A percentile compares a stretch with the other conserved stretches of the same genome.
phyloP scores from a whole-genome alignment of 176 grass and related monocot species.

The Eremochloa ophiuroides region DNA sequence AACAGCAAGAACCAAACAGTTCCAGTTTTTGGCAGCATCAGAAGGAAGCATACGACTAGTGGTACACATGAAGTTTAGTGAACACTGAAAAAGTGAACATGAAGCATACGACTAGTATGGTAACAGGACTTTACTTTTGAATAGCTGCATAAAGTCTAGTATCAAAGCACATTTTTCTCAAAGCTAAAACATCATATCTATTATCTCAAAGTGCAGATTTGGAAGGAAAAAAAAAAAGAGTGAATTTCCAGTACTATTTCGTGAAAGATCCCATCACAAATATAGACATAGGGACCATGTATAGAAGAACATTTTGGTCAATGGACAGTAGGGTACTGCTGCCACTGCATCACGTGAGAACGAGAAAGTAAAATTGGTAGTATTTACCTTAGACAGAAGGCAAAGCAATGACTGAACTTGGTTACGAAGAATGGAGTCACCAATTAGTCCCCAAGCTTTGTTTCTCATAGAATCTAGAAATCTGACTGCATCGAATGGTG shows the following conservation, averaged over 20 bases:
- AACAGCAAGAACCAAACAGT: background rate
- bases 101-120: background rate
- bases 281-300: background rate
- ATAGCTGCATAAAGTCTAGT: background rate
- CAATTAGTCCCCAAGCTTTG: constrained; percentile 72
- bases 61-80: background rate
- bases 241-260: background rate
- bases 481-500: constrained; percentile 44
- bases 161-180: background rate
- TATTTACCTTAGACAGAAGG: constrained; percentile 76
- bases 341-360: background rate
- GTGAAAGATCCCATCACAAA: background rate
- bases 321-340: background rate
- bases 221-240: background rate
- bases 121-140: background rate
- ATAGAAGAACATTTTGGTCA: constrained; percentile 6
- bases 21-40: background rate
- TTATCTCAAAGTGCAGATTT: background rate
- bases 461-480: constrained; percentile 69
- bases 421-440: constrained; percentile 88
- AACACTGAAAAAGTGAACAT: no score
- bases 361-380: background rate
- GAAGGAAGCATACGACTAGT: background rate
- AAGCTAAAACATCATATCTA: background rate
- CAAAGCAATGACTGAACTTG: constrained; percentile 83